Percentiles rank a stretch among this genome's conserved stretches.
phyloP scores from a whole-genome alignment of 2,329 filamentous ascomycete species.

The Aureobasidium leucospermi region DNA sequence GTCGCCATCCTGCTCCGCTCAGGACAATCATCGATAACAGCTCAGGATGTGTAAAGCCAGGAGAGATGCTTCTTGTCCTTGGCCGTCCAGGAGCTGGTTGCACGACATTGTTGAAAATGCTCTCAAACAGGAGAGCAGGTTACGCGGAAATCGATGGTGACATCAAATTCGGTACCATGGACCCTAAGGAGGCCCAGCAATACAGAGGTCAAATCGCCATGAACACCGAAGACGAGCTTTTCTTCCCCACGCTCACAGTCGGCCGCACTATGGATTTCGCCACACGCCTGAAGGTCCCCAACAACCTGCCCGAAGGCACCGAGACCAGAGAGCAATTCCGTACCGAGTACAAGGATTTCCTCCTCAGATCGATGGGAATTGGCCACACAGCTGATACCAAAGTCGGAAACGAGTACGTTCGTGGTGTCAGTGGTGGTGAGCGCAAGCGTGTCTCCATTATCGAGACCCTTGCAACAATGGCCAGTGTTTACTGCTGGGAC shows the following conservation, averaged over 20 bases:
- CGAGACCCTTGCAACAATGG: slow-evolving; percentile 53
- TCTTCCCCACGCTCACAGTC: slow-evolving; percentile 52
- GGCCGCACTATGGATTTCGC: slow-evolving; percentile 51
- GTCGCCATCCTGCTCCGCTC: slow-evolving; percentile 45
- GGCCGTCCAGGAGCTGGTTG: slow-evolving; percentile 53
- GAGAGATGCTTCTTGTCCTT: slow-evolving; percentile 29
- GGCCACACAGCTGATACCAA: slow-evolving; percentile 56
- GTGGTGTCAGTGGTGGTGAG: slow-evolving; percentile 62
- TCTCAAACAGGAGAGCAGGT: slow-evolving; percentile 53
- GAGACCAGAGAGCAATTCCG: slow-evolving; percentile 41
- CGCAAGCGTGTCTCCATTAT: slow-evolving; percentile 63
- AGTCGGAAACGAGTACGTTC: slow-evolving; percentile 59
- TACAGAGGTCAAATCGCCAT: slow-evolving; percentile 41
- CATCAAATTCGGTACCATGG: slow-evolving; percentile 48
- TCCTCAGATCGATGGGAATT: slow-evolving; percentile 52
- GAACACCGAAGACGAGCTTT: slow-evolving; percentile 41
- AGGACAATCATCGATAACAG: slow-evolving; percentile 54
- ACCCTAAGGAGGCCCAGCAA: slow-evolving; percentile 33
- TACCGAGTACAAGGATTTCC: slow-evolving; percentile 43
- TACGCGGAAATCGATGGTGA: slow-evolving; percentile 27
- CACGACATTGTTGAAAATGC: slow-evolving; percentile 62
- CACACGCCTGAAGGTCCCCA: slow-evolving; percentile 44
- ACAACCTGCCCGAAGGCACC: slow-evolving; percentile 29
- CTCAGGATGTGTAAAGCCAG: slow-evolving; percentile 63
- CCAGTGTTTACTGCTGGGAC: slow-evolving; percentile 59